Percentiles rank a stretch among this genome's conserved stretches.
Conservation (phyloP, 2,329 filamentous ascomycete species). For the Aureobasidium namibiae region DNA sequence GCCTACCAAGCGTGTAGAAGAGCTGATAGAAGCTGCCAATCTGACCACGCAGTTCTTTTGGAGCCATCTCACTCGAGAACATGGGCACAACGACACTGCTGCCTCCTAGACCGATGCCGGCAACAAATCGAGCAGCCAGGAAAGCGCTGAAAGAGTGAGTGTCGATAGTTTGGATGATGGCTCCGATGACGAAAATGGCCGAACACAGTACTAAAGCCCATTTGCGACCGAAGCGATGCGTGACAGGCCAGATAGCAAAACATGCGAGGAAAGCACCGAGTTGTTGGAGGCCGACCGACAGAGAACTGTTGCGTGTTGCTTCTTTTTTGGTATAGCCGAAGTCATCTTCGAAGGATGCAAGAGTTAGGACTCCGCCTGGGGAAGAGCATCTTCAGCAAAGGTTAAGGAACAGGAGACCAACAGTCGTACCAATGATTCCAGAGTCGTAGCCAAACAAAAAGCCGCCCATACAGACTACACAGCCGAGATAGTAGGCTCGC, state of each 20-base stretch:
- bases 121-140: constrained; percentile 40
- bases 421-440: constrained; percentile 33
- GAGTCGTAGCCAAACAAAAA: constrained; percentile 41
- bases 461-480: constrained; percentile 44
- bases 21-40: constrained; percentile 46
- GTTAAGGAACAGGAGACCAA: constrained; percentile 13
- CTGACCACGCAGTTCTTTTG: constrained; percentile 38
- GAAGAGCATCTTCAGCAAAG: background rate
- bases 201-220: constrained; percentile 39
- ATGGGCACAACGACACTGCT: constrained; percentile 37
- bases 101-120: constrained; percentile 42
- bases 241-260: constrained; percentile 42
- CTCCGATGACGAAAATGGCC: constrained; percentile 32
- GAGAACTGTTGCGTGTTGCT: constrained; percentile 35
- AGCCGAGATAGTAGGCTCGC: constrained; percentile 45
- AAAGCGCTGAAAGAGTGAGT: constrained; percentile 37
- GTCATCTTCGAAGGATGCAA: constrained; percentile 35
- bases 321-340: constrained; percentile 34
- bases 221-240: constrained; percentile 38
- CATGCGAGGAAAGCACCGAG: constrained; percentile 46
- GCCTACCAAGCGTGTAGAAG: constrained; percentile 38
- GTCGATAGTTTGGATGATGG: constrained; percentile 41
- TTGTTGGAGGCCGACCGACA: constrained; percentile 44
- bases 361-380: constrained; percentile 37
- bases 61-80: constrained; percentile 34